These are phyloP conservation scores for Xerocomellus chrysenteron DNA, from an alignment of 768 basidiomycete genomes.

Conservation along the genomic window DNA sequence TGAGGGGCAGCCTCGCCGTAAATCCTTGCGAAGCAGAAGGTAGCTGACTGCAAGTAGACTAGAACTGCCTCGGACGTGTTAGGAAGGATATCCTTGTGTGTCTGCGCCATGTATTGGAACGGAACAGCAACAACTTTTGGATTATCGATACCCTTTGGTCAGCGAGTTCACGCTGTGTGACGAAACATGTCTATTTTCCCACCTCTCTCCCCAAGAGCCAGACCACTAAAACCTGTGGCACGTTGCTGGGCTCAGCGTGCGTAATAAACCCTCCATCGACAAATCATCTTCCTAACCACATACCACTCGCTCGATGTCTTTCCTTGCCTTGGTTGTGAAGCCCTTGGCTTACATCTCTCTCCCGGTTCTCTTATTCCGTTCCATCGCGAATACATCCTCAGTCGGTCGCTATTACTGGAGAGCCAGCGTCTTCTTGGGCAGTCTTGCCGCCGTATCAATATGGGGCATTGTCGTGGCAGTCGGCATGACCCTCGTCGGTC, in stretches of 20 bases:
- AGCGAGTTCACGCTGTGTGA: background rate
- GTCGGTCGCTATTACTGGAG: constrained; percentile 71
- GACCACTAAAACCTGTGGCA: constrained; percentile 10
- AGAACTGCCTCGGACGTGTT: background rate
- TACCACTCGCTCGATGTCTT: constrained; percentile 50
- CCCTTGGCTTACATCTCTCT: constrained; percentile 77
- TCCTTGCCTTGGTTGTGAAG: constrained; percentile 58
- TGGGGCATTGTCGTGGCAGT: constrained; percentile 70
- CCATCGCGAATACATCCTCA: constrained; percentile 54
- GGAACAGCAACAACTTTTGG: too few relatives aligned
- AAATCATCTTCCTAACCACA: constrained; percentile 11
- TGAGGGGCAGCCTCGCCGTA: constrained; percentile 19
- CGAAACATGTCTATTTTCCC: constrained; percentile 26
- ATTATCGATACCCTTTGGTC: too few relatives aligned
- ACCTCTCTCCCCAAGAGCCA: constrained; percentile 26
- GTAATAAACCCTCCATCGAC: constrained; percentile 13
- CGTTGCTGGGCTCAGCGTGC: constrained; percentile 29
- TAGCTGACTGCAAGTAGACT: background rate
- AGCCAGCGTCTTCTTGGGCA: constrained; percentile 66
- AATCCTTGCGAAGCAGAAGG: constrained; percentile 20
- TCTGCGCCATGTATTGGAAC: background rate
- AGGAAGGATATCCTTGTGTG: background rate
- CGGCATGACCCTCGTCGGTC: constrained; percentile 64
- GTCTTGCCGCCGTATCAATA: constrained; percentile 67
- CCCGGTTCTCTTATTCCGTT: constrained; percentile 63